These are phyloP conservation scores for Vigna hirtella DNA, from an alignment of 306 rosid species.

Conservation along the genomic window DNA sequence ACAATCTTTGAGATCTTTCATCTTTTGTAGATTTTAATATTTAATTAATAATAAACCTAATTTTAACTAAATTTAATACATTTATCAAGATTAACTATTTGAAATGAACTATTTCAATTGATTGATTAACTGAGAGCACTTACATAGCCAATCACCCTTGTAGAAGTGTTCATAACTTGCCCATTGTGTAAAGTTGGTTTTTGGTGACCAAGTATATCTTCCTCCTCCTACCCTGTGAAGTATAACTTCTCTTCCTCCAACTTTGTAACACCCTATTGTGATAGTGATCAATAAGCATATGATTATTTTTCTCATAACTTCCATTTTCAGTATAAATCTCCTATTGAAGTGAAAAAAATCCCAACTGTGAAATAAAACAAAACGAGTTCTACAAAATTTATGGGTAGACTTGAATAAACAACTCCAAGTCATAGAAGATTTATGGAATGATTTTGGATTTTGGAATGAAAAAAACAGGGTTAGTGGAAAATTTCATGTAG, in stretches of 20 bases:
- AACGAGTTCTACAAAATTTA: not conserved
- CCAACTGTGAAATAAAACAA: not conserved
- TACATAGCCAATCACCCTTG: conserved; percentile 73
- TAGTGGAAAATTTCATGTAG: conserved; percentile 19
- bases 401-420: not conserved
- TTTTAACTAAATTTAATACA: too few relatives aligned
- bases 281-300: conserved; percentile 30
- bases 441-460: not conserved
- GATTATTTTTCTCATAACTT: conserved; percentile 19
- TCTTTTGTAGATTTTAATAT: too few relatives aligned
- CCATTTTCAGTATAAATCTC: conserved; percentile 16
- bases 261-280: conserved; percentile 22
- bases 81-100: too few relatives aligned
- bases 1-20: too few relatives aligned
- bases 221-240: conserved; percentile 80
- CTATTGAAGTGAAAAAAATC: not conserved
- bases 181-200: conserved; percentile 62
- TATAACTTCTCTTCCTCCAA: conserved; percentile 50
- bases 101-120: not conserved
- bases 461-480: not conserved
- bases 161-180: conserved; percentile 55
- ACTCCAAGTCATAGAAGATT: not conserved
- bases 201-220: conserved; percentile 54
- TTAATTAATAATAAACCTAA: too few relatives aligned
- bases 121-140: conserved; percentile 27